Base-by-base conservation (phyloP, 163 green algal genomes). In the Chloromonas sp. region DNA sequence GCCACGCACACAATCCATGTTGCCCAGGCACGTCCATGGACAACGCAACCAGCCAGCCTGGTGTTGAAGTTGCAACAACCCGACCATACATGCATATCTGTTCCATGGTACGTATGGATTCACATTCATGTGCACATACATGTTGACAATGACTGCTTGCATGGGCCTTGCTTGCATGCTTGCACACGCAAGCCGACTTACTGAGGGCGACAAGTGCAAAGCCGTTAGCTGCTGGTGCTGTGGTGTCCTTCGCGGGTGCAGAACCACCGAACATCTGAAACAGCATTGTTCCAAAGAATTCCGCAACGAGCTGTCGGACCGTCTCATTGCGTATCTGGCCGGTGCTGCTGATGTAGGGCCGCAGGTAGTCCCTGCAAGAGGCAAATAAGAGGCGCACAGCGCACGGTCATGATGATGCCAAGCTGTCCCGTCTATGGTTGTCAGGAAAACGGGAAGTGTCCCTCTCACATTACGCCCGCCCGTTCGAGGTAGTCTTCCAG, bases 201-300 rank as follows among this genome's bases (percentile, higher is more conserved):
- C 90, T 87, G 59, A 92, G 85, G 61, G 86, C 87, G 1, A 93
- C 90, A 58, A 93, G 84, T 8, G 90, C 90, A 82, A 93, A 93
- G 70, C 90, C 90, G 74, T 93, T 93, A 2, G 90, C 90, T 36
- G 90, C 89, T 14, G 90, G 89, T 0, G 90, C 89, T 82, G 86
- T 90, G n/a, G 89, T 92, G 78, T 92, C 90, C 84, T 92, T 91
- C 2, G 89, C 86, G 2, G 90, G 90, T 36, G 90, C 90, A 15
- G 90, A 91, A 60, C 90, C 90, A 80, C 90, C 90, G 81, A 93
- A 93, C 81, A 93, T 88, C 81, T 93, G 90, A 86, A 93, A 93
- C 60, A 93, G 85, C 84, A 93, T 66, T 36, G 89, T 92, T 60
- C 90, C 90, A 59, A 90, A 88, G 82, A 93, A 93, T 82, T 93